Conservation (phyloP, 306 rosid species). For the Trifolium dubium region DNA sequence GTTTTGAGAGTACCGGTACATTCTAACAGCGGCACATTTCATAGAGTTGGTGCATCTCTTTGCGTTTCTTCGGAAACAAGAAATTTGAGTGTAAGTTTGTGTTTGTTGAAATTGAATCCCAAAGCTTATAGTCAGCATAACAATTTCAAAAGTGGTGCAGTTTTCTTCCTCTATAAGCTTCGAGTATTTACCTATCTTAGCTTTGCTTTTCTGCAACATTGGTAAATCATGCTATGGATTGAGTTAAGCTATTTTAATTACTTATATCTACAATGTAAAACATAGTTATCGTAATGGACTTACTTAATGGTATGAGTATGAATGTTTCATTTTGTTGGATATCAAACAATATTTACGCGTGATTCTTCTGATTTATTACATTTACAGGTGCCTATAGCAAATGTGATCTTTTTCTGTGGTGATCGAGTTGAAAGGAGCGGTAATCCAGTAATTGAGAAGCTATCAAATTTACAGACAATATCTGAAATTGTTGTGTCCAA, state of each 20-base stretch:
- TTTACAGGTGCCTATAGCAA: conserved; percentile 66
- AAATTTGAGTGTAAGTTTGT: conserved; percentile 60
- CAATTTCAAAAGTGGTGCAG: not conserved
- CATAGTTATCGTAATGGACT: too few relatives aligned
- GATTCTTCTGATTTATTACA: conserved; percentile 36
- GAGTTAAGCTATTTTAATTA: too few relatives aligned
- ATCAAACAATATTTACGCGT: not conserved
- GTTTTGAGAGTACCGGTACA: conserved; percentile 71
- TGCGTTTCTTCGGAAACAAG: conserved; percentile 64
- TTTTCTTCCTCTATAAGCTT: not conserved
- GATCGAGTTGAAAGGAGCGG: conserved; percentile 78
- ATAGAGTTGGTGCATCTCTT: conserved; percentile 81
- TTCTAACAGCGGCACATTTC: conserved; percentile 44
- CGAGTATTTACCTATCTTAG: not conserved
- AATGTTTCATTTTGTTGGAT: too few relatives aligned
- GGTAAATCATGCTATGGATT: conserved; percentile 14
- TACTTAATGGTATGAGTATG: too few relatives aligned
- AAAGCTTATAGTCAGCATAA: not conserved
- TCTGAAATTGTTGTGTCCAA: conserved; percentile 76
- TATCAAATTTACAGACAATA: conserved; percentile 67
- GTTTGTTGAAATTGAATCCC: conserved; percentile 36
- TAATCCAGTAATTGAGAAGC: conserved; percentile 74
- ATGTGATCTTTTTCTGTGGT: conserved; percentile 76
- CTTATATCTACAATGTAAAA: too few relatives aligned
- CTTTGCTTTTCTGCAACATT: not conserved